Evolutionary conservation across 2,329 filamentous ascomycete species (phyloP).

Genomic region (Bipolaris oryzae): DNA sequence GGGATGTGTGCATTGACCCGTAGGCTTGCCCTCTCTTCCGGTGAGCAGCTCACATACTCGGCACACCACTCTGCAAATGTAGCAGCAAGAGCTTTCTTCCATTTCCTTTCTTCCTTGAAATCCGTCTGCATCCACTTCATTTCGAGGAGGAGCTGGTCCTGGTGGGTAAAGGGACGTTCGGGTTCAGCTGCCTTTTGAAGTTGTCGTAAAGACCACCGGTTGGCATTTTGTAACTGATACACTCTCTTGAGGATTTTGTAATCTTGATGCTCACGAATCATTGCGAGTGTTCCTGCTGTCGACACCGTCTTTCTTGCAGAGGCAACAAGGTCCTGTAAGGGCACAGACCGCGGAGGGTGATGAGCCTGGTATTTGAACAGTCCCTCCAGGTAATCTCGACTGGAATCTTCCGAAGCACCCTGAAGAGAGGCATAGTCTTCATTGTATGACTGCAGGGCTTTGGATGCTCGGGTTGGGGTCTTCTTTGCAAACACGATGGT

Average conservation of each 20-base stretch:
- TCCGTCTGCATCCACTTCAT: conserved; percentile 99
- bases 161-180: conserved; percentile 74
- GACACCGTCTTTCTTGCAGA: conserved; percentile 89
- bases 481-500: conserved; percentile 81
- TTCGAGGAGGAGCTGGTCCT: conserved; percentile 85
- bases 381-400: conserved; percentile 66
- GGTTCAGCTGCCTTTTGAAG: conserved; percentile 85
- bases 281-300: conserved; percentile 81
- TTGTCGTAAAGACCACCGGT: conserved; percentile 92
- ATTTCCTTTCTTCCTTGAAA: conserved; percentile 91
- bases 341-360: conserved; percentile 59
- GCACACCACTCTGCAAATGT: conserved; percentile 83
- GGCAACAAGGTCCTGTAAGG: conserved; percentile 73
- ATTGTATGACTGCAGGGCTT: conserved; percentile 41
- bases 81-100: conserved; percentile 83
- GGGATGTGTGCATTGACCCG: conserved; percentile 66
- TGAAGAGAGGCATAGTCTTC: conserved; percentile 53
- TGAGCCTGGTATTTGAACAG: conserved; percentile 65
- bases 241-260: conserved; percentile 85
- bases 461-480: conserved; percentile 32
- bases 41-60: conserved; percentile 73
- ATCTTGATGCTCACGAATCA: conserved; percentile 84
- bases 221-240: conserved; percentile 86
- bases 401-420: conserved; percentile 55
- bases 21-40: conserved; percentile 68